phyloP scores from a whole-genome alignment of 305 asterid genomes.

The Nicotiana rustica region DNA sequence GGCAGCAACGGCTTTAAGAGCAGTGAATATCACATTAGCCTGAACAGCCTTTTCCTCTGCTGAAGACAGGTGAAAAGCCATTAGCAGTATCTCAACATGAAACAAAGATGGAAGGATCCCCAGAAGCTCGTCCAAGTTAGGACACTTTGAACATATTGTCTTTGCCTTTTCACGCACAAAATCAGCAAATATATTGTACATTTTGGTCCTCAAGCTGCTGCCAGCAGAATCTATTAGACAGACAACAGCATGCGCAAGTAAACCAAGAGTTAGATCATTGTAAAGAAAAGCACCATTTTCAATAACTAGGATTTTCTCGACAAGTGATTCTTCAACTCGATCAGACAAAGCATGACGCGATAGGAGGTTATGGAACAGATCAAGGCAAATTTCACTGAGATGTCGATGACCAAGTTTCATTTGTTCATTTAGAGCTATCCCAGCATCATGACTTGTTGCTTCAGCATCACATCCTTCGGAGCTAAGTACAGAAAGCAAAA shows the following conservation, averaged over 20 bases:
- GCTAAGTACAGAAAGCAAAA: slow-evolving; percentile 70
- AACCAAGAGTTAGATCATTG: slow-evolving; percentile 87
- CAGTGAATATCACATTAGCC: slow-evolving; percentile 62
- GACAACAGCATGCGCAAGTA: slow-evolving; percentile 84
- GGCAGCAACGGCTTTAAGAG: slow-evolving; percentile 58
- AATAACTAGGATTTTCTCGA: slow-evolving; percentile 68
- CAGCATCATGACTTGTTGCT: slow-evolving; percentile 57
- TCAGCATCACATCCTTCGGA: slow-evolving; percentile 64
- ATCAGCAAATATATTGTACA: slow-evolving; percentile 58
- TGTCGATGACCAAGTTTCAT: slow-evolving; percentile 58
- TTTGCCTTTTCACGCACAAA: slow-evolving; percentile 69
- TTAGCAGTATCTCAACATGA: slow-evolving; percentile 85
- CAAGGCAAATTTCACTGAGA: slow-evolving; percentile 67
- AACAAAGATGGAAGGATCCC: slow-evolving; percentile 84
- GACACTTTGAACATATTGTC: slow-evolving; percentile 55
- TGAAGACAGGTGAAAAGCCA: slow-evolving; percentile 88
- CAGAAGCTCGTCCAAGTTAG: slow-evolving; percentile 68
- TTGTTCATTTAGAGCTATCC: slow-evolving; percentile 58
- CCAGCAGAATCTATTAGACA: slow-evolving; percentile 73
- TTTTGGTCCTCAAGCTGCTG: slow-evolving; percentile 73
- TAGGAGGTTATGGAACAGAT: slow-evolving; percentile 78
- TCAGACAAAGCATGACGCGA: slow-evolving; percentile 67
- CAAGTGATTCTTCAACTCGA: slow-evolving; percentile 73
- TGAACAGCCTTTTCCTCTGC: slow-evolving; percentile 70
- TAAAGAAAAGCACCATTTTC: slow-evolving; percentile 73